Base-by-base conservation (phyloP, 1,284 basidiomycete genomes). In the Macrocystidia cucumis region DNA sequence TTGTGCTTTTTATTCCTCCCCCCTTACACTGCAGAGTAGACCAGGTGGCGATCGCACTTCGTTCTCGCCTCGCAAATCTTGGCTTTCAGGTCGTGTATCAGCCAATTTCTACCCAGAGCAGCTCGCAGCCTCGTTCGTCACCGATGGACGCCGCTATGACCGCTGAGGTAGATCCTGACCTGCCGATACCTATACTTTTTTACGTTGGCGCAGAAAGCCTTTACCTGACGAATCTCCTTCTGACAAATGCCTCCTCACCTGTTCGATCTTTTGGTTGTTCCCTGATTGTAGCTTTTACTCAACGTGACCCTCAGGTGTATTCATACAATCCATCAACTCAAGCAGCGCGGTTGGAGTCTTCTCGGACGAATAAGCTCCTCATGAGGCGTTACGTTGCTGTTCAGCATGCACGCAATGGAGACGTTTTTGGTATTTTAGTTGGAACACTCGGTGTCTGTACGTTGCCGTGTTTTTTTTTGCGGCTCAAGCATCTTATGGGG, bases 401-500 rank as follows among this genome's bases (percentile, higher is more conserved):
- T 7, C 92, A 96, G 54, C 83, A 83, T 50, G 92, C 95, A 1
- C 73, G 91, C 29, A 87, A 93, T 44, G 85, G 92, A 0, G 91
- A 96, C 47, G 90, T 98, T 0, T 90, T 97, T 44, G 96, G 91
- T 0, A 90, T 98, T 23, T 75, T 99, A 1, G 85, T 98, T 2
- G 93, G 95, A 17, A 98, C 95, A 1, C 73, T 98, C 4, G 93
- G 93, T 29, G 83, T 98, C 14, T 75, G 85, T 86, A 37, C 50
- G 71, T 70, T 32, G 9, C 30, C 6, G 17, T 14, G 18, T n/a
- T n/a, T n/a, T n/a, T n/a, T n/a, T n/a, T n/a, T n/a, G n/a, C n/a
- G n/a, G n/a, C n/a, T n/a, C n/a, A n/a, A n/a, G n/a, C n/a, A n/a
- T n/a, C n/a, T n/a, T n/a, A n/a, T n/a, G n/a, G n/a, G n/a, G n/a